Evolutionary conservation across 768 basidiomycete species (phyloP).

Genomic region (Tulasnella sp.): DNA sequence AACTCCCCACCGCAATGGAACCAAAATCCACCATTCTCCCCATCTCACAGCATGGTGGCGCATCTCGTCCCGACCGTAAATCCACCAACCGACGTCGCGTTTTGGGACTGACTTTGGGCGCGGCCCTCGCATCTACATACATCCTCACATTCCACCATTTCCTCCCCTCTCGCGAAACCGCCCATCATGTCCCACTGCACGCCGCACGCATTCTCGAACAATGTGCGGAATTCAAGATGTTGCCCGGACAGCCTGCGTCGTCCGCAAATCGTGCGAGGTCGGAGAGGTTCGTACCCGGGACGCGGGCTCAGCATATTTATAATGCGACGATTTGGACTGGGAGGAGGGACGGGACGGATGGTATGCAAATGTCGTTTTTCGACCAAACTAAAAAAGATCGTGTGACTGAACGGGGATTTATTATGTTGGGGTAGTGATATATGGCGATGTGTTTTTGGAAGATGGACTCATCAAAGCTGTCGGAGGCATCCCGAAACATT

Average conservation of each 20-base stretch:
- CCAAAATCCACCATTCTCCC: not conserved
- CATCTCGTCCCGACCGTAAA: not conserved
- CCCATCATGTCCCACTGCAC: slow-evolving; percentile 9
- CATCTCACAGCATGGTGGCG: not conserved
- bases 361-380: not conserved
- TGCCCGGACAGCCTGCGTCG: slow-evolving; percentile 25
- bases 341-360: slow-evolving; percentile 32
- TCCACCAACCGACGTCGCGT: not conserved
- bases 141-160: slow-evolving; percentile 1
- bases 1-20: not conserved
- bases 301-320: slow-evolving; percentile 40
- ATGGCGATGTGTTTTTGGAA: slow-evolving; percentile 50
- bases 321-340: slow-evolving; percentile 79
- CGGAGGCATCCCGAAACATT: slow-evolving; percentile 37
- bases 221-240: slow-evolving; percentile 25
- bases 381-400: not conserved
- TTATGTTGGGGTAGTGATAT: slow-evolving; percentile 31
- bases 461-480: slow-evolving; percentile 50
- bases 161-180: not conserved
- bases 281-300: slow-evolving; percentile 45
- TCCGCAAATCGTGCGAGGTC: slow-evolving; percentile 31
- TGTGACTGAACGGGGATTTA: not conserved
- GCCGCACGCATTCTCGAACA: slow-evolving; percentile 14
- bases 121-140: not conserved
- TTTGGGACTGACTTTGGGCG: too few species aligned